A percentile compares a stretch with the other conserved stretches of the same genome.
phyloP scores from a whole-genome alignment of 108 stramenopile genomes.

The Fistulifera pelliculosa region DNA sequence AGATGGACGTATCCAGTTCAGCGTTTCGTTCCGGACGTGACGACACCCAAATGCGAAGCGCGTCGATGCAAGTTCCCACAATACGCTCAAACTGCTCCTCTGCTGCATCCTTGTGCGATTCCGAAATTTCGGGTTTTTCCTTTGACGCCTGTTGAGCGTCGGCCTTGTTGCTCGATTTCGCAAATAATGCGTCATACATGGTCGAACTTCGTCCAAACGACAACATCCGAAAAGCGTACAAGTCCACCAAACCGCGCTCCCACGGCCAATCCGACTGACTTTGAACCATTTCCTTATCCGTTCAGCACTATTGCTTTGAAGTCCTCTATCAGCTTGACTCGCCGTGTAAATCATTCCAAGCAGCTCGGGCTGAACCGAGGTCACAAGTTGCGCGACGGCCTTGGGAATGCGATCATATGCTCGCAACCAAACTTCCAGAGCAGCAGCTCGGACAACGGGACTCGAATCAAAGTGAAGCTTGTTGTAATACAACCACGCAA shows the following conservation, averaged over 20 bases:
- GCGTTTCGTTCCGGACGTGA: conserved; percentile 7
- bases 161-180: conserved; percentile 11
- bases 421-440: conserved; percentile 18
- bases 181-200: conserved; percentile 36
- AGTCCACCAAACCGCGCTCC: conserved; percentile 24
- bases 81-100: conserved; percentile 73
- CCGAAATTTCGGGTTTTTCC: conserved; percentile 10
- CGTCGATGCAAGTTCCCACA: conserved; percentile 28
- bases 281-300: conserved; percentile 1
- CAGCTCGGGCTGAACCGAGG: neutral
- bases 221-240: conserved; percentile 26
- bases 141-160: neutral
- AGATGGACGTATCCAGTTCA: conserved; percentile 7
- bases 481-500: conserved; percentile 30
- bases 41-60: conserved; percentile 21
- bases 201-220: conserved; percentile 25
- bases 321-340: neutral
- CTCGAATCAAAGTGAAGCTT: conserved; percentile 35
- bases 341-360: neutral
- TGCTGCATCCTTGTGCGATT: conserved; percentile 47
- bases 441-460: conserved; percentile 25
- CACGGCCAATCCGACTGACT: conserved; percentile 6
- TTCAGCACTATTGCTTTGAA: neutral
- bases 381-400: conserved; percentile 16
- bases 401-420: conserved; percentile 27